phyloP scores from a whole-genome alignment of 306 rosid species.

The Dalbergia cochinchinensis region DNA sequence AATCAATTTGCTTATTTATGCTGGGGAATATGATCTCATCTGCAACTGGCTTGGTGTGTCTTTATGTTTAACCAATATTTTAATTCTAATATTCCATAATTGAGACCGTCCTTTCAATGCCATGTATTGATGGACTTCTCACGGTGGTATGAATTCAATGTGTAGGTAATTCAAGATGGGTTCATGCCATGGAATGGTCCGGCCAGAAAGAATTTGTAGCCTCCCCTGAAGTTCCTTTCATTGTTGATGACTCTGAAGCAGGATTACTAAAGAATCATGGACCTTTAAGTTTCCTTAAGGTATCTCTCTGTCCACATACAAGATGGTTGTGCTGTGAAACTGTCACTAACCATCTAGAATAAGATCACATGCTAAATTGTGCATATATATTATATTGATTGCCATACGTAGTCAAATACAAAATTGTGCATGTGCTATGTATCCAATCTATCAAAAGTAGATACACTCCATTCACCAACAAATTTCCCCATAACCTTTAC shows the following conservation, averaged over 20 bases:
- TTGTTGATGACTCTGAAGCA: constrained; percentile 79
- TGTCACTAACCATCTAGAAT: not conserved
- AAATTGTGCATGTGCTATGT: constrained; percentile 30
- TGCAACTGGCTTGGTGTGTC: constrained; percentile 98
- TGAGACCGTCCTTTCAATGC: constrained; percentile 23
- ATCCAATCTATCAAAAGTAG: not conserved
- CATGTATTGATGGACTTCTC: constrained; percentile 38
- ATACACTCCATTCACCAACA: constrained; percentile 5
- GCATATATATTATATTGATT: constrained; percentile 2
- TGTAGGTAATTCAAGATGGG: constrained; percentile 98
- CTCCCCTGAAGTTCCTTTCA: constrained; percentile 78
- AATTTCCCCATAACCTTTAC: not conserved
- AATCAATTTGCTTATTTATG: constrained; percentile 82
- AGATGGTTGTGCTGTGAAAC: constrained; percentile 6
- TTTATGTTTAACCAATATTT: constrained; percentile 5
- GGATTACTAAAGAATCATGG: constrained; percentile 84
- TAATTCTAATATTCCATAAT: constrained; percentile 31
- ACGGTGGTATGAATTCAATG: constrained; percentile 44
- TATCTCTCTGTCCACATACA: constrained; percentile 40
- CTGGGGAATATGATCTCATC: constrained; percentile 96
- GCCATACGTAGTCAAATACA: not conserved
- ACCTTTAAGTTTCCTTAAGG: constrained; percentile 95
- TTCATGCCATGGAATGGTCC: constrained; percentile 96
- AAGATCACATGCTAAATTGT: not conserved
- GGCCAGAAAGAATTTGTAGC: constrained; percentile 80